Evolutionary conservation across 2,329 filamentous ascomycete genomes (phyloP).

Genomic region (Aspergillus pseudoviridinutans): DNA sequence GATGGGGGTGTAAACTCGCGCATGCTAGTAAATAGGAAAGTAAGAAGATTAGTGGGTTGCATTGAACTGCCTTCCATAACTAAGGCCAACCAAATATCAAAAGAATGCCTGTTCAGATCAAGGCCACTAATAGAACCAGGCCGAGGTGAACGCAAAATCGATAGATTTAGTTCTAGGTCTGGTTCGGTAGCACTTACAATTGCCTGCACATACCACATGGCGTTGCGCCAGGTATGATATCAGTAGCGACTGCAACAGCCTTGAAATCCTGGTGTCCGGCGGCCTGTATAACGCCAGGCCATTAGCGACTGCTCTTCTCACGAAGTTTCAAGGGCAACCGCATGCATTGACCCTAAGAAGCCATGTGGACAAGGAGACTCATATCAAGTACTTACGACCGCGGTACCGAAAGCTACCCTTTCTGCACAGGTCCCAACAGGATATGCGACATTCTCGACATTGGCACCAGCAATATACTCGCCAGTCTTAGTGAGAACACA

Average conservation of each 20-base stretch:
- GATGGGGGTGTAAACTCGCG: constrained; percentile 68
- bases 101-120: background rate
- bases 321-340: constrained; percentile 7
- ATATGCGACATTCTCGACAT: constrained; percentile 90
- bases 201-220: constrained; percentile 97
- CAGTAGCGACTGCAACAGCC: constrained; percentile 80
- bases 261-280: constrained; percentile 57
- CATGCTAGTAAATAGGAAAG: constrained; percentile 44
- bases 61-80: background rate
- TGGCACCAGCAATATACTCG: constrained; percentile 67
- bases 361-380: background rate
- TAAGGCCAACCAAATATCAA: background rate
- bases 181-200: constrained; percentile 53
- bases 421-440: constrained; percentile 96
- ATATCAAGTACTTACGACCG: constrained; percentile 51
- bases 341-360: background rate
- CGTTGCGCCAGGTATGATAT: constrained; percentile 62
- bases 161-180: background rate
- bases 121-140: background rate
- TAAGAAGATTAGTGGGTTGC: background rate
- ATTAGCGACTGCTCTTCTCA: constrained; percentile 1
- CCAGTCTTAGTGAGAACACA: constrained; percentile 63
- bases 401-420: constrained; percentile 79
- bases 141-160: background rate
- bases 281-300: constrained; percentile 25